These are phyloP conservation scores for Phaeosphaeriaceae sp. DNA, from an alignment of 2,329 filamentous ascomycete species.

Conservation along the genomic window DNA sequence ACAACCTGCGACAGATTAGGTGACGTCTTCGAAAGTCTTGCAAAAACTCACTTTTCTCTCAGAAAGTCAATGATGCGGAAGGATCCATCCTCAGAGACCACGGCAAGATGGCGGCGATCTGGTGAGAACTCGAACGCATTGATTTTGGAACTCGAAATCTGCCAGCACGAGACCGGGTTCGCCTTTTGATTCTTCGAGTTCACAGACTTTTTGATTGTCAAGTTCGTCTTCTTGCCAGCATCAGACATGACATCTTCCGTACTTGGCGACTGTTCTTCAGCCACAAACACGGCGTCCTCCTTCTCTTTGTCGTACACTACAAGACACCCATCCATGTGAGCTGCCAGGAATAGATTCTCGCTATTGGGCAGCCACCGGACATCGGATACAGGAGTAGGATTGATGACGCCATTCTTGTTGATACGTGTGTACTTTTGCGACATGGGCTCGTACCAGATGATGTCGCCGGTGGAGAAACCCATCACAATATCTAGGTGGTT, in stretches of 20 bases:
- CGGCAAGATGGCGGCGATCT: slow-evolving; percentile 83
- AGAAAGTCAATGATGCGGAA: slow-evolving; percentile 91
- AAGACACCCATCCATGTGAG: slow-evolving; percentile 88
- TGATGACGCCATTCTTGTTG: slow-evolving; percentile 96
- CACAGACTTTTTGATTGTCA: slow-evolving; percentile 87
- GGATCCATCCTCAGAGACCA: slow-evolving; percentile 90
- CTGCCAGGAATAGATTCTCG: slow-evolving; percentile 89
- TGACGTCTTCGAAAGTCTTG: not conserved
- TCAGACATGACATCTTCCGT: slow-evolving; percentile 37
- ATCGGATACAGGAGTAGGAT: slow-evolving; percentile 81
- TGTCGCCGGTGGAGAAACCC: slow-evolving; percentile 95
- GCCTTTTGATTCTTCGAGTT: slow-evolving; percentile 91
- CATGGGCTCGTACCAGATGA: slow-evolving; percentile 98
- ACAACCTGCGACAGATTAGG: slow-evolving; percentile 63
- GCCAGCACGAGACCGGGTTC: slow-evolving; percentile 93
- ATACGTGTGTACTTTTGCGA: slow-evolving; percentile 93
- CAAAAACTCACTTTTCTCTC: slow-evolving; percentile 75
- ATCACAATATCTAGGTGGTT: slow-evolving; percentile 90
- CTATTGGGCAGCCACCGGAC: slow-evolving; percentile 95
- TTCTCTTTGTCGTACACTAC: slow-evolving; percentile 98
- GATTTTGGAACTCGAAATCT: slow-evolving; percentile 86
- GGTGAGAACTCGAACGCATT: slow-evolving; percentile 94
- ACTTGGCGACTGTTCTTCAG: slow-evolving; percentile 62
- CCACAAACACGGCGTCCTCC: slow-evolving; percentile 80
- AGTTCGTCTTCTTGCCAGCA: slow-evolving; percentile 48